A percentile compares a stretch with the other conserved stretches of the same genome.
phyloP scores from a whole-genome alignment of 768 basidiomycete species.

The Tulasnella sp. region DNA sequence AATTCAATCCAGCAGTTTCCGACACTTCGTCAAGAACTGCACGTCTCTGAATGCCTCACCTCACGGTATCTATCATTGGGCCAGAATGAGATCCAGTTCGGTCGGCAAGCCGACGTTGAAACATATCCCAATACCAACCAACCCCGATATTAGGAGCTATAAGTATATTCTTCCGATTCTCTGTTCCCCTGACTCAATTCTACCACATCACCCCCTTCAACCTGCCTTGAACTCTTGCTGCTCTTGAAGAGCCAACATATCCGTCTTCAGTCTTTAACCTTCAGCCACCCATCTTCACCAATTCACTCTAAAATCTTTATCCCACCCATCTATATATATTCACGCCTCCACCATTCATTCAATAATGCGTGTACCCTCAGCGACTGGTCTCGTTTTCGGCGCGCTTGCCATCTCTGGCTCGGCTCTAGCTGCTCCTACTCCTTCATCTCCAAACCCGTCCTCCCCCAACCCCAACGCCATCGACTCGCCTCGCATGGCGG shows the following conservation, averaged over 20 bases:
- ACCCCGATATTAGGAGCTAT: not conserved
- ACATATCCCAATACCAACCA: no score
- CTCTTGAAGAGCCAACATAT: not conserved
- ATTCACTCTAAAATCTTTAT: not conserved
- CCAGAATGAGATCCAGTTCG: no score
- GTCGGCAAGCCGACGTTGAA: no score
- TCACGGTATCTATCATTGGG: no score
- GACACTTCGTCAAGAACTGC: no score
- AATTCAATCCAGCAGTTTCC: no score
- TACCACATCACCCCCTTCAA: not conserved
- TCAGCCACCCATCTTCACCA: not conserved
- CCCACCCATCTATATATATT: no score
- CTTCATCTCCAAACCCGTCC: constrained; percentile 6
- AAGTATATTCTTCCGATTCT: not conserved
- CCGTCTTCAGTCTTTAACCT: not conserved
- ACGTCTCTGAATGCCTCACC: no score
- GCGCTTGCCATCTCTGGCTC: constrained; percentile 9
- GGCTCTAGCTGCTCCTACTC: constrained; percentile 6
- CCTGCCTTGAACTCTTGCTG: not conserved
- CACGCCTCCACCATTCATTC: not conserved
- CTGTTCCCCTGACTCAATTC: not conserved
- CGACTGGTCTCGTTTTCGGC: constrained; percentile 12
- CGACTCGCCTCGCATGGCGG: constrained; percentile 2
- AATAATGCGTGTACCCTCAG: constrained; percentile 9
- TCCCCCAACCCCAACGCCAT: constrained; percentile 7